Evolutionary conservation across 306 rosid genomes (phyloP), one percentile per base, ranked within the genome.

Genomic region (Quercus rubra): DNA sequence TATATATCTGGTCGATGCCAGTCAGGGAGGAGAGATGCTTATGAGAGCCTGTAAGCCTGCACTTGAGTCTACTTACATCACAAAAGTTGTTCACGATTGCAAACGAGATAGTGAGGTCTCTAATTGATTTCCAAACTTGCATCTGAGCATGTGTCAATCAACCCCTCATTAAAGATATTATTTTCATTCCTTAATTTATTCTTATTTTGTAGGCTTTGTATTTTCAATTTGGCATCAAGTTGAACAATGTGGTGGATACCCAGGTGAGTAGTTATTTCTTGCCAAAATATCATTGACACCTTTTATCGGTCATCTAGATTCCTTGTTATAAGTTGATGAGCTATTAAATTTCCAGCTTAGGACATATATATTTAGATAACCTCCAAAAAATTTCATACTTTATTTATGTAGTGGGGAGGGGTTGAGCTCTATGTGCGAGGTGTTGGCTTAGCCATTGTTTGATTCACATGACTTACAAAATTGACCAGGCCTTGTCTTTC

Each of bases 1-100:
- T 78, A 78, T 96, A 81, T 96, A 96, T 89, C 87, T 96, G 86
- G 98, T 96, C 74, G 99, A 96, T 78, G 98, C 94, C 64, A 89
- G 87, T 31, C 84, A 88, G 82, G 99, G 99, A 64, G 99, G 98
- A 75, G 86, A 85, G 75, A 79, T 70, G 81, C 99, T 96, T 82
- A 75, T 96, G 43, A 81, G 77, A 83, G 98, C 98, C 82, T 96
- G 99, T 89, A 91, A 96, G 94, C 97, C 92, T 76, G 99, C 99
- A 55, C 98, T 96, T 5, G 99, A 96, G 89, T 96, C 99, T 82
- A 82, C 75, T 83, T 83, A 79, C 86, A 85, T 96, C 90, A 91
- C 92, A 63, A 96, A 96, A 91, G 99, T 93, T 83, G 92, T 96
- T 89, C 99, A 96, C 74, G 99, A 96, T 85, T 96, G 99, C 93